phyloP scores from a whole-genome alignment of 371 early-diverging fungal genomes.

The Saksenaea vasiformis region DNA sequence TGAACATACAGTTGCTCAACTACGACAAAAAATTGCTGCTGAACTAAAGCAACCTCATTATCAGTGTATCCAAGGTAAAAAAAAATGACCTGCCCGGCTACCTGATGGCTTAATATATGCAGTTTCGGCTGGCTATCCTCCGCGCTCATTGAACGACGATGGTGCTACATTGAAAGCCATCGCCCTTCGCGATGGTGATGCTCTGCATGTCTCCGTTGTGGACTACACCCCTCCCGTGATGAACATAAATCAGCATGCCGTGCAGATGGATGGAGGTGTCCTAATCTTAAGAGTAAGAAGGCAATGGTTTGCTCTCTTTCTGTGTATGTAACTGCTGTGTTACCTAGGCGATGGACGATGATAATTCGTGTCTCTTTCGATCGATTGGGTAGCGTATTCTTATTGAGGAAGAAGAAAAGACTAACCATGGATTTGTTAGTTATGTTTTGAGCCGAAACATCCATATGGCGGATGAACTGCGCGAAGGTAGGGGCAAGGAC shows the following conservation, averaged over 20 bases:
- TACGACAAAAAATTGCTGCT: constrained; percentile 13
- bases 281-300: constrained; percentile 25
- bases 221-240: constrained; percentile 7
- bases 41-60: neutral
- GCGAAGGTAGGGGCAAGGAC: constrained; percentile 32
- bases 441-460: constrained; percentile 41
- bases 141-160: constrained; percentile 27
- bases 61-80: constrained; percentile 19
- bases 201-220: constrained; percentile 26
- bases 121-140: constrained; percentile 53
- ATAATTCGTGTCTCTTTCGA: constrained; percentile 60
- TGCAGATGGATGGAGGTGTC: constrained; percentile 19
- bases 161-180: constrained; percentile 10
- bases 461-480: constrained; percentile 22
- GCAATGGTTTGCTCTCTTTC: constrained; percentile 9
- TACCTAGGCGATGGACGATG: constrained; percentile 49
- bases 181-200: constrained; percentile 41
- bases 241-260: neutral
- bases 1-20: constrained; percentile 9
- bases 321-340: constrained; percentile 14
- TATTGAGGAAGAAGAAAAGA: neutral
- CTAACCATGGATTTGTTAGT: constrained; percentile 12
- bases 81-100: neutral
- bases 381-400: constrained; percentile 17
- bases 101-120: constrained; percentile 52